Evolutionary conservation across 345 rosid species (phyloP).

Genomic region (Boechera stricta): DNA sequence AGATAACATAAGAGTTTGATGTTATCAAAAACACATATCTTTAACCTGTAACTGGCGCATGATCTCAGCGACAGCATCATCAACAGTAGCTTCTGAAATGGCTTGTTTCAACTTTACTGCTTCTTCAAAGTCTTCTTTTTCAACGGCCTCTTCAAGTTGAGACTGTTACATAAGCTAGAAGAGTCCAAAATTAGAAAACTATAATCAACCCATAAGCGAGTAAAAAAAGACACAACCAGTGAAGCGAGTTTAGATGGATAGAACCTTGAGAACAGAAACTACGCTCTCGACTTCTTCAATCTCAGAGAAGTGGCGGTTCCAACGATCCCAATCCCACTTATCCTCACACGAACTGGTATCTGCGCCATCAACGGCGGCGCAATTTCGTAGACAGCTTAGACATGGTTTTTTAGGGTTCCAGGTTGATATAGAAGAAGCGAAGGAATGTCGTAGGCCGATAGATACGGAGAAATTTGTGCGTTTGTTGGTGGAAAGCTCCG

Average conservation of each 20-base stretch:
- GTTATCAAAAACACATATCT: constrained; percentile 21
- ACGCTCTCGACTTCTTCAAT: constrained; percentile 76
- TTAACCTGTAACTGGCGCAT: constrained; percentile 80
- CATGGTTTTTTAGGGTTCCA: constrained; percentile 46
- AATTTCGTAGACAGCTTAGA: constrained; percentile 50
- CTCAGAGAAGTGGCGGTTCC: constrained; percentile 88
- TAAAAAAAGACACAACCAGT: constrained; percentile 1
- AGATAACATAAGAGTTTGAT: constrained; percentile 15
- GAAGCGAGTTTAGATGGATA: background rate
- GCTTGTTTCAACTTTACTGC: constrained; percentile 81
- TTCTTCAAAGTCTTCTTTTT: constrained; percentile 86
- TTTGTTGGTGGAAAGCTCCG: constrained; percentile 48
- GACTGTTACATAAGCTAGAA: constrained; percentile 52
- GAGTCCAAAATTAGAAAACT: constrained; percentile 20
- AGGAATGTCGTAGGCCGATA: constrained; percentile 9
- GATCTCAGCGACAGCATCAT: constrained; percentile 77
- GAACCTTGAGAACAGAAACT: constrained; percentile 84
- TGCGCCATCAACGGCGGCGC: constrained; percentile 35
- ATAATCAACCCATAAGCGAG: background rate
- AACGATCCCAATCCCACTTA: constrained; percentile 91
- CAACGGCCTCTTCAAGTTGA: constrained; percentile 92
- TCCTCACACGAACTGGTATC: constrained; percentile 50
- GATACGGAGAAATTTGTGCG: constrained; percentile 39
- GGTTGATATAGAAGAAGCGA: constrained; percentile 29
- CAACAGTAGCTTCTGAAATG: constrained; percentile 68